phyloP scores from a whole-genome alignment of 352 stramenopile species.

The Globisporangium polare region DNA sequence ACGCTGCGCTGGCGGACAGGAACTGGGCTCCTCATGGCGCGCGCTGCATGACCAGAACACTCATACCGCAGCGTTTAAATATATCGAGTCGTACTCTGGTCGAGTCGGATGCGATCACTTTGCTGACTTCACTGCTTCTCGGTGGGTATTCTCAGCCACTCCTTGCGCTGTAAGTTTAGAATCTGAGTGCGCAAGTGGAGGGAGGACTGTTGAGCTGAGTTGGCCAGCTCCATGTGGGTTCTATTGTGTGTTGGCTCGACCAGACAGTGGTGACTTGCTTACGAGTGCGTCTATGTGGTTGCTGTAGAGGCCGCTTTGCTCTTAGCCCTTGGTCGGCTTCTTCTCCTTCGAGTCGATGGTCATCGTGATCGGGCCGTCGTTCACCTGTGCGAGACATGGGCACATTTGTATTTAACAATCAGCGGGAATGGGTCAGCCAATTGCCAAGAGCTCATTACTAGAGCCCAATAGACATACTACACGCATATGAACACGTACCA shows the following conservation, averaged over 20 bases:
- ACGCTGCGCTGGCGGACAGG: not conserved
- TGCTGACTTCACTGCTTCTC: too few species aligned
- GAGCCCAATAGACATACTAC: not conserved
- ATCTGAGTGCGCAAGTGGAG: too few species aligned
- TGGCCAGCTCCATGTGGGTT: too few species aligned
- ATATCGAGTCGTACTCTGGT: not conserved
- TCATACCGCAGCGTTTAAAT: not conserved
- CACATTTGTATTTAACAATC: not conserved
- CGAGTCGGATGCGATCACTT: too few species aligned
- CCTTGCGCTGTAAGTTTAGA: too few species aligned
- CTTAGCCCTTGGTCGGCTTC: conserved; percentile 12
- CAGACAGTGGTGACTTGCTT: not conserved
- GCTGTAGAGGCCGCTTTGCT: not conserved
- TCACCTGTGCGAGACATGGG: conserved; percentile 36
- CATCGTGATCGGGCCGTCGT: conserved; percentile 83
- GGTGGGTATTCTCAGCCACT: not conserved
- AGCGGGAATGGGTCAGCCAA: not conserved
- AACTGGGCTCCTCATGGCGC: not conserved
- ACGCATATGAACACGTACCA: conserved; percentile 29
- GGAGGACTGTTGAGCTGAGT: too few species aligned
- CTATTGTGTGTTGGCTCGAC: not conserved
- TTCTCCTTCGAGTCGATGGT: conserved; percentile 77
- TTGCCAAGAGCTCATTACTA: not conserved
- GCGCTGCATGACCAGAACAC: not conserved
- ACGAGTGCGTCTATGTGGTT: not conserved